Percentiles rank a stretch among this genome's conserved stretches.
Evolutionary conservation across 257 asterid genomes (phyloP).

Genomic region (Apocynum venetum): DNA sequence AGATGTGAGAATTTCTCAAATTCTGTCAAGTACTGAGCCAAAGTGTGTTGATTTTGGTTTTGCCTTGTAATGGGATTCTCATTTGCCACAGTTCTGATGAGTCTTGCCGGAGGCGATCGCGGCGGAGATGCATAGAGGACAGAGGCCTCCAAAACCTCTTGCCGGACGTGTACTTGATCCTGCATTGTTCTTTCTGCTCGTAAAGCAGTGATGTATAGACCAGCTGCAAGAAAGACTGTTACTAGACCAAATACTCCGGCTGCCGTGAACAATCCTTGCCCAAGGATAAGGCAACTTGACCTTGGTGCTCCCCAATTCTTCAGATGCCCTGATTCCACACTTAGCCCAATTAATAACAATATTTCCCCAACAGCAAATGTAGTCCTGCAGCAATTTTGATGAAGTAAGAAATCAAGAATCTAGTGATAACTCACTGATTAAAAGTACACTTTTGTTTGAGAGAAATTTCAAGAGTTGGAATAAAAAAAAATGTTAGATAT

Average conservation of each 20-base stretch:
- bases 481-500: no score
- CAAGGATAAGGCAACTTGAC: conserved; percentile 43
- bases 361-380: conserved; percentile 81
- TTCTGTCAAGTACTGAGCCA: conserved; percentile 45
- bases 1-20: conserved; percentile 51
- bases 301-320: conserved; percentile 58
- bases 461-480: no score
- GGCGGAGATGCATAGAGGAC: conserved; percentile 65
- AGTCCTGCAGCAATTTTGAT: conserved; percentile 35
- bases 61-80: conserved; percentile 44
- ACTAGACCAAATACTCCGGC: conserved; percentile 71
- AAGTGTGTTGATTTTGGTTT: conserved; percentile 28
- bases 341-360: conserved; percentile 62
- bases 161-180: conserved; percentile 36
- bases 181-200: conserved; percentile 37
- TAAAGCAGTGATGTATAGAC: conserved; percentile 59
- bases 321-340: conserved; percentile 86
- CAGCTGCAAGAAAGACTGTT: conserved; percentile 65
- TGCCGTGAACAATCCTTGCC: conserved; percentile 67
- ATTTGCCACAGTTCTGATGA: conserved; percentile 32
- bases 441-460: no score
- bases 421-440: no score
- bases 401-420: no score
- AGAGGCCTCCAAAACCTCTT: conserved; percentile 48
- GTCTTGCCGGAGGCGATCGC: conserved; percentile 31